Conservation (phyloP, 257 asterid species). For the Solanum paucissectum region DNA sequence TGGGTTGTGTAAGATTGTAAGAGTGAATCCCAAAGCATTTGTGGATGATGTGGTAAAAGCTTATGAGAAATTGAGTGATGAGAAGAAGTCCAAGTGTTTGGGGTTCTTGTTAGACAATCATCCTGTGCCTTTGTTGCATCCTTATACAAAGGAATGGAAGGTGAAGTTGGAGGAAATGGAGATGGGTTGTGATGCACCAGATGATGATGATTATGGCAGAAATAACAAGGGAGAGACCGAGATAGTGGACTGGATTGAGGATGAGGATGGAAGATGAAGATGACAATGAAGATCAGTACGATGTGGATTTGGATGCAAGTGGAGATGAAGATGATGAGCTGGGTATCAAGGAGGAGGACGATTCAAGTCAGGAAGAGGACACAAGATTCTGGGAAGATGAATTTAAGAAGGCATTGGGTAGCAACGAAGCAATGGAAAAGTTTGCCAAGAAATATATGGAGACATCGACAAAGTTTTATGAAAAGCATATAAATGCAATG, state of each 20-base stretch:
- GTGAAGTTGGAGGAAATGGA: constrained; percentile 86
- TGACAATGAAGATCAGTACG: constrained; percentile 22
- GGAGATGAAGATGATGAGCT: constrained; percentile 39
- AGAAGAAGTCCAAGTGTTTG: constrained; percentile 64
- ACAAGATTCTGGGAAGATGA: constrained; percentile 68
- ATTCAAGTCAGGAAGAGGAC: constrained; percentile 42
- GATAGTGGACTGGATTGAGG: constrained; percentile 83
- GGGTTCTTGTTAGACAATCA: constrained; percentile 64
- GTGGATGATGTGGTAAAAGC: constrained; percentile 91
- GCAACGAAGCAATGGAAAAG: constrained; percentile 82
- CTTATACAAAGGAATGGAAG: constrained; percentile 91
- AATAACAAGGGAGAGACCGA: constrained; percentile 25
- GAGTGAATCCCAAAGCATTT: constrained; percentile 72
- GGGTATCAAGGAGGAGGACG: constrained; percentile 49
- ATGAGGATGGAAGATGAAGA: constrained; percentile 19
- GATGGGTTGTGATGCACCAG: constrained; percentile 95
- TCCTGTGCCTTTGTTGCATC: constrained; percentile 74
- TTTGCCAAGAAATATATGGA: constrained; percentile 46
- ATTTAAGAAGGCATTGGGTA: constrained; percentile 64
- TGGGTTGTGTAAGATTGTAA: constrained; percentile 74
- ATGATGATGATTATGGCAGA: constrained; percentile 32
- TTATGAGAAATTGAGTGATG: constrained; percentile 66
- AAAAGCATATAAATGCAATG: constrained; percentile 20
- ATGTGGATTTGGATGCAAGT: constrained; percentile 29
- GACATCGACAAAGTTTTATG: constrained; percentile 26